These are phyloP conservation scores for Quercus engelmannii DNA, from an alignment of 306 rosid species.

Conservation along the genomic window DNA sequence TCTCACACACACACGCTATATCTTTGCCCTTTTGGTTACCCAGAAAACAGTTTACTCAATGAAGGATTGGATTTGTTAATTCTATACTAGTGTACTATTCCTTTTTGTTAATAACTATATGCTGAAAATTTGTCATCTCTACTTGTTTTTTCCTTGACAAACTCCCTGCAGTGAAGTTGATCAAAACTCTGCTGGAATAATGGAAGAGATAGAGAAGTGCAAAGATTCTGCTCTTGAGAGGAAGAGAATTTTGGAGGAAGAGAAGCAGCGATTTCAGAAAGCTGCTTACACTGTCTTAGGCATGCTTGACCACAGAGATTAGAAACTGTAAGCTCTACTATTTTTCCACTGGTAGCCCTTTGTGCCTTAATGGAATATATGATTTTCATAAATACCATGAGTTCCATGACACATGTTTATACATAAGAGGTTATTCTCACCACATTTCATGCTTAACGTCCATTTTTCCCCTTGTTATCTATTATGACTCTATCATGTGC, in stretches of 20 bases:
- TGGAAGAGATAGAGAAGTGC: constrained; percentile 68
- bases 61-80: not conserved
- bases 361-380: not conserved
- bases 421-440: not conserved
- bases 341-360: not conserved
- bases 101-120: not conserved
- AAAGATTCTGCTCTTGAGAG: constrained; percentile 53
- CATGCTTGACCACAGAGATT: constrained; percentile 53
- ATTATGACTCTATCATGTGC: not conserved
- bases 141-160: not conserved
- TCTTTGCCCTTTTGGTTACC: not conserved
- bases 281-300: constrained; percentile 73
- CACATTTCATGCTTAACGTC: not conserved
- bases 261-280: constrained; percentile 67
- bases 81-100: not conserved
- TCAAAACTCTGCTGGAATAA: constrained; percentile 53
- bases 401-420: not conserved
- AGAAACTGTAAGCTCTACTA: constrained; percentile 25
- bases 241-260: constrained; percentile 64
- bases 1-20: not conserved
- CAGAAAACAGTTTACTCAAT: not conserved
- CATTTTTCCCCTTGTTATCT: not conserved
- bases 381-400: not conserved
- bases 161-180: constrained; percentile 49
- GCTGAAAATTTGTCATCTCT: not conserved